A percentile compares a stretch with the other conserved stretches of the same genome.
Evolutionary conservation across 192 early-diverging fungal genomes (phyloP).

Genomic region (Entomortierella lignicola): DNA sequence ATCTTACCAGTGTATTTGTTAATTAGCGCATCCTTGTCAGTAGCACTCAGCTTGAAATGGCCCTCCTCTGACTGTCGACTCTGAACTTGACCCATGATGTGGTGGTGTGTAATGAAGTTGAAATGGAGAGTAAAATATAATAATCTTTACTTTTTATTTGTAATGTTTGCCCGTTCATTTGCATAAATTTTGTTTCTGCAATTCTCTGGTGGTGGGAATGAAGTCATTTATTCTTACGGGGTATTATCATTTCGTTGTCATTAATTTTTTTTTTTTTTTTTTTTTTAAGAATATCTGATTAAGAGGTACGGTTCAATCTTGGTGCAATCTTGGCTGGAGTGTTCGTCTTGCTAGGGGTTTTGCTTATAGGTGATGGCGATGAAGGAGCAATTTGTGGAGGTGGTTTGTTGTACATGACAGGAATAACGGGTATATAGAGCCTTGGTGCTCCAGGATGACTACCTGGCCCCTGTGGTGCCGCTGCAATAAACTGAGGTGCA

Average conservation of each 20-base stretch:
- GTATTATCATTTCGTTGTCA: not conserved
- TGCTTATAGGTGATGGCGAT: not conserved
- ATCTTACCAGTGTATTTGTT: slow-evolving; percentile 38
- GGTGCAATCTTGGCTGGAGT: slow-evolving; percentile 42
- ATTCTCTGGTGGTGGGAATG: too few relatives aligned
- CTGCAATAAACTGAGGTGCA: slow-evolving; percentile 20
- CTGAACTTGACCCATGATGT: slow-evolving; percentile 51
- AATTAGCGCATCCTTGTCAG: slow-evolving; percentile 27
- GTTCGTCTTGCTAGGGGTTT: slow-evolving; percentile 14
- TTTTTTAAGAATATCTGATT: slow-evolving; percentile 6
- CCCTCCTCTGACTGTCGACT: slow-evolving; percentile 39
- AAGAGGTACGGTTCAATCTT: slow-evolving; percentile 20
- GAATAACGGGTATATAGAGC: slow-evolving; percentile 49
- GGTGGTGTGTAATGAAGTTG: slow-evolving; percentile 1
- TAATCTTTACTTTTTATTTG: not conserved
- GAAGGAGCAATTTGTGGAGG: slow-evolving; percentile 6
- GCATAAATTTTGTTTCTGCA: too few relatives aligned
- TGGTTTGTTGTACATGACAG: slow-evolving; percentile 51
- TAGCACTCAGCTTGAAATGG: slow-evolving; percentile 33
- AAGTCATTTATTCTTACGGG: slow-evolving; percentile 3
- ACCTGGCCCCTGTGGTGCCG: not conserved
- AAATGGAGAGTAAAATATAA: not conserved
- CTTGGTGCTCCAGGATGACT: slow-evolving; percentile 11
- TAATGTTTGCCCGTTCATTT: not conserved
- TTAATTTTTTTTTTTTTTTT: not conserved